phyloP scores from a whole-genome alignment of 305 asterid genomes.

The Petunia hybrid region DNA sequence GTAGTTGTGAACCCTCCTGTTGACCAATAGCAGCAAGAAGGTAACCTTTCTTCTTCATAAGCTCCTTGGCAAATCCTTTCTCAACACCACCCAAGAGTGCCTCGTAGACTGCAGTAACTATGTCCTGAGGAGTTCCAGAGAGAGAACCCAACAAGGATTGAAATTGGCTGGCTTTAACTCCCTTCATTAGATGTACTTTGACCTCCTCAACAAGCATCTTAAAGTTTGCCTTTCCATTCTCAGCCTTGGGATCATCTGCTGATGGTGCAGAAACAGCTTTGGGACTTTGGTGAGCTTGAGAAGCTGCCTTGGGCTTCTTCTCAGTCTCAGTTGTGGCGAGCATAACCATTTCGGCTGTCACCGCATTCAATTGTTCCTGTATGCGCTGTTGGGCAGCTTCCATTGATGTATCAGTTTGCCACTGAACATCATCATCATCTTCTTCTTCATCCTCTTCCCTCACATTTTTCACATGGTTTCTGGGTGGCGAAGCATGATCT shows the following conservation, averaged over 20 bases:
- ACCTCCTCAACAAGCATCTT: constrained; percentile 40
- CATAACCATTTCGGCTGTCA: constrained; percentile 57
- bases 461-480: constrained; percentile 21
- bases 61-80: constrained; percentile 47
- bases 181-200: constrained; percentile 37
- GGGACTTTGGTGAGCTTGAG: constrained; percentile 33
- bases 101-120: constrained; percentile 47
- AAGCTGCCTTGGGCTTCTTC: constrained; percentile 40
- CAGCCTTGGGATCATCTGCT: neutral
- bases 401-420: constrained; percentile 58
- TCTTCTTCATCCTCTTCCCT: constrained; percentile 42
- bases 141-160: constrained; percentile 38
- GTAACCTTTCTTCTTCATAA: constrained; percentile 40
- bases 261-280: constrained; percentile 30
- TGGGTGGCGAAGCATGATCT: constrained; percentile 46
- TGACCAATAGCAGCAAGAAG: constrained; percentile 44
- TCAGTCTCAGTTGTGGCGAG: constrained; percentile 44
- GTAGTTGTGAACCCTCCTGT: constrained; percentile 37
- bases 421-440: constrained; percentile 44
- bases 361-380: constrained; percentile 52
- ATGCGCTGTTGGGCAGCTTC: constrained; percentile 52
- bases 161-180: constrained; percentile 37
- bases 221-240: constrained; percentile 26
- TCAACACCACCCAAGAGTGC: constrained; percentile 47
- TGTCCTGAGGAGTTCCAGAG: constrained; percentile 45